Evolutionary conservation across 2,329 filamentous ascomycete genomes (phyloP), one percentile per base, ranked within the genome.

Genomic region (Penicillium paneum): DNA sequence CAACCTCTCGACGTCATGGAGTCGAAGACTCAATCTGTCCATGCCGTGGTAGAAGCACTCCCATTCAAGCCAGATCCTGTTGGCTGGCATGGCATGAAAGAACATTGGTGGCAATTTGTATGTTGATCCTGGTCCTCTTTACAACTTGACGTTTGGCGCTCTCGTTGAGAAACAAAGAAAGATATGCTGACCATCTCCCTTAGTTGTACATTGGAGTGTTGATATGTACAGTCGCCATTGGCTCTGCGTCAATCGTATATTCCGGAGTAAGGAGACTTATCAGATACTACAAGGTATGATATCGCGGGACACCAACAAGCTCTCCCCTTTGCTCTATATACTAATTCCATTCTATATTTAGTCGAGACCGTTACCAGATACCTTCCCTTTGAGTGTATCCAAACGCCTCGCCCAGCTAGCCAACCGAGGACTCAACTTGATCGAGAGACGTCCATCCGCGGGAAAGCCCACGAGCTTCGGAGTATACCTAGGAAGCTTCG

Each of bases 61-160:
- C 31, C 63, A 12, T 64, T 68, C 26, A 44, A 8, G 52, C 34
- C 52, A 40, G 54, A 59, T 19, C 58, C 68, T 40, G 56, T 74
- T n/a, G 67, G 67, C 47, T 75, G 73, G 71, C 51, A 61, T 42
- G 45, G 59, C 12, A 72, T 76, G 69, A 71, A 62, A 48, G 49
- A 61, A 7, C 60, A 74, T 55, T 77, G 74, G 75, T 77, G 74
- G 75, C 73, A 76, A 56, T 71, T 68, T 67, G 75, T 77, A 64
- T 56, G 69, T 68, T 42, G 24, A 21, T 48, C 24, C 40, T 34
- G 19, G 38, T 56, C 15, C 11, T 43, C 34, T 52, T 56, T 51
- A 26, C 51, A 60, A 57, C 19, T 24, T 36, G 36, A 29, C 34
- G 21, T 41, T 47, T 17, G 35, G 36, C 13, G 3, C n/a, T 8